Percentiles rank a stretch among this genome's conserved stretches.
Conservation (phyloP, 176 grass and related monocot genomes). For the Aegilops sharonensis region DNA sequence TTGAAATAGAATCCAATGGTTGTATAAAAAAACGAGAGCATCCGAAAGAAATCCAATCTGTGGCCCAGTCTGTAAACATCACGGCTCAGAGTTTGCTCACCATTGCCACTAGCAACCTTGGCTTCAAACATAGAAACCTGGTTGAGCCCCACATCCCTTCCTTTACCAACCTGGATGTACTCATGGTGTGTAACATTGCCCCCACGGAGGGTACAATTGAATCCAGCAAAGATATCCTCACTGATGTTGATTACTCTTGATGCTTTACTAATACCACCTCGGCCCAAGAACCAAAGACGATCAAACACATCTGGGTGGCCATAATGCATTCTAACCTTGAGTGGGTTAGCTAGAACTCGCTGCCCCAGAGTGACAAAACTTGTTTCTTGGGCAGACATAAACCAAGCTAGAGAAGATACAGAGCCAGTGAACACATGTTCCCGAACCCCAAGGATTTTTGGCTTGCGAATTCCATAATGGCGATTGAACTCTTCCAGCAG, state of each 20-base stretch:
- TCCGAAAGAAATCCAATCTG: slow-evolving; percentile 92
- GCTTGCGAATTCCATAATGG: slow-evolving; percentile 80
- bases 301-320: slow-evolving; percentile 98
- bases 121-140: slow-evolving; percentile 96
- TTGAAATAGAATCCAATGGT: slow-evolving; percentile 97
- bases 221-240: slow-evolving; percentile 96
- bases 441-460: slow-evolving; percentile 87
- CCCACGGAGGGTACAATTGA: slow-evolving; percentile 92
- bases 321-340: slow-evolving; percentile 98
- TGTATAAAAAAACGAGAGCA: slow-evolving; percentile 96
- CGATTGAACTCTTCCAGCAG: slow-evolving; percentile 79
- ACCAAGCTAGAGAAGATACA: slow-evolving; percentile 92
- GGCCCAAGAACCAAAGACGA: slow-evolving; percentile 86
- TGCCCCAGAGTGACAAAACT: slow-evolving; percentile 97
- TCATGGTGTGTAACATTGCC: slow-evolving; percentile 97
- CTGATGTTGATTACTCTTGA: slow-evolving; percentile 84
- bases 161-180: slow-evolving; percentile 96
- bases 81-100: slow-evolving; percentile 90
- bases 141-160: slow-evolving; percentile 88
- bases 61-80: slow-evolving; percentile 93
- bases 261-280: slow-evolving; percentile 96
- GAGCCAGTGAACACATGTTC: slow-evolving; percentile 98
- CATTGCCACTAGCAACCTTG: slow-evolving; percentile 87
- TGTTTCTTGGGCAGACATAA: slow-evolving; percentile 97
- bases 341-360: slow-evolving; percentile 80